Evolutionary conservation across 257 asterid species (phyloP).

Genomic region (Misopates orontium): DNA sequence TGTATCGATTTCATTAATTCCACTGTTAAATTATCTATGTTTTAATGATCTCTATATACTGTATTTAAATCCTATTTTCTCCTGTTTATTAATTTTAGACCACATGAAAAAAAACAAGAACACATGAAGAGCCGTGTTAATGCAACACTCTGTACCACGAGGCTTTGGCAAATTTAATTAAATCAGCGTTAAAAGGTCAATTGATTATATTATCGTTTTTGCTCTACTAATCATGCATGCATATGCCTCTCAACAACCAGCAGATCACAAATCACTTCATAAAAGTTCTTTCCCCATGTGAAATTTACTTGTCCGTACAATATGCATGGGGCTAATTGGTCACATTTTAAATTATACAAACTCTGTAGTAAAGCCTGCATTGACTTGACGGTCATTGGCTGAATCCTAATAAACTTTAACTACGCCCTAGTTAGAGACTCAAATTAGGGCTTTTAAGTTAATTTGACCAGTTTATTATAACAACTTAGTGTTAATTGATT

Average conservation of each 20-base stretch:
- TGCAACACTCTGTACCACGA: constrained; percentile 23
- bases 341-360: neutral
- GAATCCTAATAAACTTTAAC: neutral
- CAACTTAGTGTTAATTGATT: too few species aligned
- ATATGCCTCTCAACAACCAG: constrained; percentile 34
- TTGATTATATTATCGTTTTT: neutral
- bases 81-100: too few species aligned
- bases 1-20: too few species aligned
- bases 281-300: neutral
- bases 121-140: neutral
- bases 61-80: too few species aligned
- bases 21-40: too few species aligned
- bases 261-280: constrained; percentile 6
- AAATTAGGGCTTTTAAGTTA: too few species aligned
- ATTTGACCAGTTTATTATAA: too few species aligned
- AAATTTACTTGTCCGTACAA: neutral
- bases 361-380: neutral
- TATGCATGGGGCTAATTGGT: neutral
- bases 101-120: neutral
- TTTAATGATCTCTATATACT: too few species aligned
- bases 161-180: neutral
- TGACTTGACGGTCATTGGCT: neutral
- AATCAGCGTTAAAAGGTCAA: constrained; percentile 19
- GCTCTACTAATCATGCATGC: constrained; percentile 18
- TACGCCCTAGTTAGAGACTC: too few species aligned